phyloP scores from a whole-genome alignment of 2,329 filamentous ascomycete species.

The Ustulina deusta region DNA sequence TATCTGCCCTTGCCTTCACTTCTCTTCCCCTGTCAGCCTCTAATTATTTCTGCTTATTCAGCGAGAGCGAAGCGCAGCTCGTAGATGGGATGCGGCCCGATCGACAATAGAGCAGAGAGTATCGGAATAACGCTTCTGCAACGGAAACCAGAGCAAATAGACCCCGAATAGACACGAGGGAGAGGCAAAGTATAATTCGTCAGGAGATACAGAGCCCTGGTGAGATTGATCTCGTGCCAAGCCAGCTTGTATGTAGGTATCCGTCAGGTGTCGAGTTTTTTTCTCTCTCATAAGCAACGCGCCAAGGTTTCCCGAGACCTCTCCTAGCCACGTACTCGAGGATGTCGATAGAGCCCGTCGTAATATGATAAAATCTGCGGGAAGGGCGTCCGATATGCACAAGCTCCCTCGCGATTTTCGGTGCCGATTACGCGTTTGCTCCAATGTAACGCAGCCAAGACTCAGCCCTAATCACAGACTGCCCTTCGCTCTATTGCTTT shows the following conservation, averaged over 20 bases:
- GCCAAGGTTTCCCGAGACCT: conserved; percentile 1
- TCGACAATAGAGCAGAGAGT: background rate
- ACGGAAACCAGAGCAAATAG: background rate
- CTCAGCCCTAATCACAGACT: conserved; percentile 11
- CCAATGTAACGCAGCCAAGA: conserved; percentile 28
- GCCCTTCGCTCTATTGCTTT: background rate
- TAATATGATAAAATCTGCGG: conserved; percentile 4
- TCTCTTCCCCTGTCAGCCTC: background rate
- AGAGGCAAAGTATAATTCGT: conserved; percentile 14
- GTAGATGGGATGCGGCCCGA: conserved; percentile 5
- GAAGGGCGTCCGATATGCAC: conserved; percentile 20
- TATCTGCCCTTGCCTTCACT: conserved; percentile 22
- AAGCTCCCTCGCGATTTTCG: conserved; percentile 13
- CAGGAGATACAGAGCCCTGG: background rate
- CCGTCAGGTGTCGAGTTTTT: conserved; percentile 30
- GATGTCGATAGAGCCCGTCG: conserved; percentile 1
- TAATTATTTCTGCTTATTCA: background rate
- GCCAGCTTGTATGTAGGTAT: conserved; percentile 20
- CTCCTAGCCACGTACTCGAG: background rate
- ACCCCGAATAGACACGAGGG: background rate
- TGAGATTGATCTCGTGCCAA: conserved; percentile 24
- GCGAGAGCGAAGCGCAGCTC: background rate
- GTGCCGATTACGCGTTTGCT: conserved; percentile 14
- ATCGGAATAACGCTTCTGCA: conserved; percentile 25
- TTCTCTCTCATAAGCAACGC: conserved; percentile 16